Evolutionary conservation across 306 rosid species (phyloP).

Genomic region (Leucaena leucocephala): DNA sequence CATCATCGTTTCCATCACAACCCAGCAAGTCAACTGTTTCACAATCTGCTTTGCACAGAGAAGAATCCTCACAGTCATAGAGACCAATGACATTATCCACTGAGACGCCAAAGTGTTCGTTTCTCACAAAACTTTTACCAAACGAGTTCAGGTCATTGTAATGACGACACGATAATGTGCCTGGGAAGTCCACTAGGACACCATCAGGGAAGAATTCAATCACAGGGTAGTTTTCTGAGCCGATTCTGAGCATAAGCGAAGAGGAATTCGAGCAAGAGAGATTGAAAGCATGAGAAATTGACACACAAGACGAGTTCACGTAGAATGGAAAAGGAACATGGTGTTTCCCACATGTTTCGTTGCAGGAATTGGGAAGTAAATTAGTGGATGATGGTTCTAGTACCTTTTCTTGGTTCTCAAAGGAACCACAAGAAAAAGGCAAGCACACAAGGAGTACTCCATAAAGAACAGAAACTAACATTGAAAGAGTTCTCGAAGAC

Average conservation of each 20-base stretch:
- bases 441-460: slow-evolving; percentile 31
- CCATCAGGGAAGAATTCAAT: slow-evolving; percentile 79
- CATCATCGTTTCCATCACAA: slow-evolving; percentile 57
- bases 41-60: slow-evolving; percentile 79
- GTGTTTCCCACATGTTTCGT: slow-evolving; percentile 71
- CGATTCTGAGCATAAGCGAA: slow-evolving; percentile 62
- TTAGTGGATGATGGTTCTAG: slow-evolving; percentile 17
- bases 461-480: slow-evolving; percentile 45
- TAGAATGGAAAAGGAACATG: slow-evolving; percentile 82
- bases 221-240: slow-evolving; percentile 51
- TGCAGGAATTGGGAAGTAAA: slow-evolving; percentile 45
- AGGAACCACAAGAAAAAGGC: slow-evolving; percentile 46
- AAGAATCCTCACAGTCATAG: slow-evolving; percentile 94
- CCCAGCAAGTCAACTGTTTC: slow-evolving; percentile 65
- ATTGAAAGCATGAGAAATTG: slow-evolving; percentile 58
- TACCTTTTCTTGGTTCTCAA: slow-evolving; percentile 36
- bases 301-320: slow-evolving; percentile 61
- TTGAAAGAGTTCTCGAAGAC: slow-evolving; percentile 34
- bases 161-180: slow-evolving; percentile 65
- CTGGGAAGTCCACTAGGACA: slow-evolving; percentile 70
- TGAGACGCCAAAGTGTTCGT: slow-evolving; percentile 62
- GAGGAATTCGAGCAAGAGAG: slow-evolving; percentile 73
- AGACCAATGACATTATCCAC: slow-evolving; percentile 76
- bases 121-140: slow-evolving; percentile 45
- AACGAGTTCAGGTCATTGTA: slow-evolving; percentile 82